Evolutionary conservation across 495 filamentous ascomycete species (phyloP).

Genomic region (Cetradonia linearis): DNA sequence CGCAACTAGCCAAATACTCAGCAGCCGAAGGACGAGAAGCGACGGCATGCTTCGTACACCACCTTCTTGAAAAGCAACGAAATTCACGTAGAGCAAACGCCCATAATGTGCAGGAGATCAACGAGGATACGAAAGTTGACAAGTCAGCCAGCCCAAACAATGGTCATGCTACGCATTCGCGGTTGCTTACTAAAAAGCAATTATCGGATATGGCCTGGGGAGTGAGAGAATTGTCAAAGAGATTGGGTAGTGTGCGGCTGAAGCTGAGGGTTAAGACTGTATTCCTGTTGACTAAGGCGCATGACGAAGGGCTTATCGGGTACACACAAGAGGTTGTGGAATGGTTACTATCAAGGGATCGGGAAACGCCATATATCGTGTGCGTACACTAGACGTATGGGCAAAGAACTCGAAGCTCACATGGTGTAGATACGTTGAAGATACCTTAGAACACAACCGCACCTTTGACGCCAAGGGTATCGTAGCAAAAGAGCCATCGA

Average conservation of each 20-base stretch:
- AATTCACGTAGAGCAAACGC: constrained; percentile 21
- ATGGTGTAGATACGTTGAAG: constrained; percentile 52
- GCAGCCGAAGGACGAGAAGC: constrained; percentile 35
- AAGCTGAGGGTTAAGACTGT: constrained; percentile 72
- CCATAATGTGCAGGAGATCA: constrained; percentile 21
- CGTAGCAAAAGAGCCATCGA: constrained; percentile 44
- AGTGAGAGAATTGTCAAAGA: constrained; percentile 80
- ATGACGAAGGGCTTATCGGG: constrained; percentile 71
- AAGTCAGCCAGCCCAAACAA: constrained; percentile 24
- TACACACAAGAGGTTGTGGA: constrained; percentile 65
- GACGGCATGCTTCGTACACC: constrained; percentile 76
- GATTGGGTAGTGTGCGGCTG: constrained; percentile 64
- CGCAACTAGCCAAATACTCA: constrained; percentile 32
- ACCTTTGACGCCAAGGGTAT: constrained; percentile 61
- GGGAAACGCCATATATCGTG: constrained; percentile 60
- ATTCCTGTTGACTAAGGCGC: constrained; percentile 80
- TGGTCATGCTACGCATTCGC: constrained; percentile 39
- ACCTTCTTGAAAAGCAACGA: constrained; percentile 54
- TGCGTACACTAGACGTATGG: constrained; percentile 31
- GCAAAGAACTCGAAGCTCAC: neutral
- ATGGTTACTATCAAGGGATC: constrained; percentile 76
- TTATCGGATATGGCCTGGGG: constrained; percentile 93
- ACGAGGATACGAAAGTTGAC: constrained; percentile 31
- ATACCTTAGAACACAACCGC: constrained; percentile 55
- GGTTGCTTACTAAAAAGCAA: constrained; percentile 82